Conservation (phyloP, 345 rosid genomes). For the Hibiscus syriacus region DNA sequence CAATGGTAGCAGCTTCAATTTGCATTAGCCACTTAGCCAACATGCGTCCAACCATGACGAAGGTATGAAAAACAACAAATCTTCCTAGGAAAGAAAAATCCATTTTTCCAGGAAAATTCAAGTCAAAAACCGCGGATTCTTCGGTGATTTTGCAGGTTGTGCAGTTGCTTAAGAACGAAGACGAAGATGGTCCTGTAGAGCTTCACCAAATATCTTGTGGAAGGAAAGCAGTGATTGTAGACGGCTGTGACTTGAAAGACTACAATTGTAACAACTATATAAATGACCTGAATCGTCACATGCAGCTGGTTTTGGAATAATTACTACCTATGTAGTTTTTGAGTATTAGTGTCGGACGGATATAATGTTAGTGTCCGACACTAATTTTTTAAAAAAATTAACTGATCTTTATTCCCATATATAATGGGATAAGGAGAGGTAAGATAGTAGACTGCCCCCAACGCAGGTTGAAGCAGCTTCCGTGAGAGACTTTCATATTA, state of each 20-base stretch:
- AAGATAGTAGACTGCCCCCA: too few relatives aligned
- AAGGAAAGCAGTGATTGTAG: conserved; percentile 36
- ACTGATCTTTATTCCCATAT: too few relatives aligned
- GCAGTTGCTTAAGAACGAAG: conserved; percentile 52
- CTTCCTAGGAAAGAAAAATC: too few relatives aligned
- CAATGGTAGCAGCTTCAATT: conserved; percentile 59
- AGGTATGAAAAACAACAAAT: conserved; percentile 29
- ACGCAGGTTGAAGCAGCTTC: too few relatives aligned
- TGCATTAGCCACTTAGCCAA: conserved; percentile 62
- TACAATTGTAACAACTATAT: conserved; percentile 60
- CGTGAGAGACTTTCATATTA: too few relatives aligned
- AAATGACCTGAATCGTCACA: conserved; percentile 1
- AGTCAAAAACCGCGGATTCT: background rate
- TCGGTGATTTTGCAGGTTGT: conserved; percentile 35
- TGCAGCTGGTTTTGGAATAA: too few relatives aligned
- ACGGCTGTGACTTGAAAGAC: conserved; percentile 63
- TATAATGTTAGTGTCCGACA: too few relatives aligned
- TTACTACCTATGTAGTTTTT: too few relatives aligned
- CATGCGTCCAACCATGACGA: conserved; percentile 69
- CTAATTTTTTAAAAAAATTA: too few relatives aligned
- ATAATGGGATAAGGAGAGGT: too few relatives aligned
- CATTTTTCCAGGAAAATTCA: background rate
- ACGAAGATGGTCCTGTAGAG: conserved; percentile 38
- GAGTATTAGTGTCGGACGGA: too few relatives aligned
- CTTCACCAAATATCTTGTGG: conserved; percentile 35